phyloP scores from a whole-genome alignment of 202 grass and related monocot genomes.

The Dendrocalamus latiflorus region DNA sequence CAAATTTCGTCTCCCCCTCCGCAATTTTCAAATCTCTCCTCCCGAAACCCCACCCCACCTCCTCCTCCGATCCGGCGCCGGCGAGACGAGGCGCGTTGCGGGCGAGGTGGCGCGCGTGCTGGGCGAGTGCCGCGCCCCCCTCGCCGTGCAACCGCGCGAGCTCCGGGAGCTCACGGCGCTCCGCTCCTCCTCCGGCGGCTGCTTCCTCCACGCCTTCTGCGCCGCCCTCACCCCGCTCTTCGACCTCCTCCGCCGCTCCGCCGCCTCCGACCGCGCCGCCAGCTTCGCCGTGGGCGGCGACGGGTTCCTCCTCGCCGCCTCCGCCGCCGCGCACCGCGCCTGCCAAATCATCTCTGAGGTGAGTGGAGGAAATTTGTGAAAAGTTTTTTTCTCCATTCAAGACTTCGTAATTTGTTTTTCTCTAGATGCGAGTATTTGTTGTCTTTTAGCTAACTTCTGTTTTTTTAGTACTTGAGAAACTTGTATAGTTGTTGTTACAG shows the following conservation, averaged over 20 bases:
- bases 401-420: too few relatives aligned
- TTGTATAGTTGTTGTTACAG: background rate
- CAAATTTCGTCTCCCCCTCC: constrained; percentile 27
- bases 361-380: background rate
- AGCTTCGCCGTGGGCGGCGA: constrained; percentile 43
- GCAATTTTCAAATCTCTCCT: constrained; percentile 26
- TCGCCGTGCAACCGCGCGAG: constrained; percentile 71
- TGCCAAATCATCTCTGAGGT: constrained; percentile 90
- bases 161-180: constrained; percentile 61
- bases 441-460: background rate
- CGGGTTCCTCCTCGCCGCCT: constrained; percentile 54
- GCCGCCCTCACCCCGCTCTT: constrained; percentile 61
- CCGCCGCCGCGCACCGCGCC: constrained; percentile 46
- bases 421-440: background rate
- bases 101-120: constrained; percentile 54
- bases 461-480: background rate
- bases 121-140: constrained; percentile 63
- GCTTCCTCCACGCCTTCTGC: constrained; percentile 65
- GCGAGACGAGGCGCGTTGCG: constrained; percentile 35
- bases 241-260: constrained; percentile 45
- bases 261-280: constrained; percentile 44
- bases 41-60: background rate
- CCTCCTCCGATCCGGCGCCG: background rate
- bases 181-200: constrained; percentile 30
- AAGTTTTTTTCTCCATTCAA: background rate